These are phyloP conservation scores for Solanum rostratum DNA, from an alignment of 257 asterid genomes.

Conservation along the genomic window DNA sequence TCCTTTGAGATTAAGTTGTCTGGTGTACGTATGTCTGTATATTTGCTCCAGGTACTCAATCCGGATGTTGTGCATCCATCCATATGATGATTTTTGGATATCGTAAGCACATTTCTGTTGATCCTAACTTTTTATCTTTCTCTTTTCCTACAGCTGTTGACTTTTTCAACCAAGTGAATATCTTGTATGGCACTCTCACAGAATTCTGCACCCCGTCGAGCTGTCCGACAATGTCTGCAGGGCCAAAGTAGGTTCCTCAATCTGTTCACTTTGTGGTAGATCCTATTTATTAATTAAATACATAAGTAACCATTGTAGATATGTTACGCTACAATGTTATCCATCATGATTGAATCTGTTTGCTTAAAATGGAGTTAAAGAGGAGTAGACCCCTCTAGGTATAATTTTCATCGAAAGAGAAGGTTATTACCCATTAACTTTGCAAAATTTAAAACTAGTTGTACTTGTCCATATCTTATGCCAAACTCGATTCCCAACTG, in stretches of 20 bases:
- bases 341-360: not conserved
- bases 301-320: not conserved
- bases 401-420: not conserved
- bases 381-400: not conserved
- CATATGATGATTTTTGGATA: slow-evolving; percentile 8
- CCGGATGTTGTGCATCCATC: not conserved
- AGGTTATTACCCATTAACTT: not conserved
- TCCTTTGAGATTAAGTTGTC: not conserved
- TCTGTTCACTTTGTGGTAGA: not conserved
- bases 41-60: not conserved
- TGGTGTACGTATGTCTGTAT: not conserved
- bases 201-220: slow-evolving; percentile 80
- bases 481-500: not conserved
- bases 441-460: not conserved
- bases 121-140: not conserved
- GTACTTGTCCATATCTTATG: not conserved
- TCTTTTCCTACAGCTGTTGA: slow-evolving; percentile 54
- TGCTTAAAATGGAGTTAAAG: not conserved
- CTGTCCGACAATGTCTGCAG: slow-evolving; percentile 95
- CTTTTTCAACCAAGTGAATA: slow-evolving; percentile 91
- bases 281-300: not conserved
- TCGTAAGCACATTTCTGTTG: not conserved
- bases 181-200: slow-evolving; percentile 85
- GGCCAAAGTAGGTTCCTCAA: slow-evolving; percentile 62
- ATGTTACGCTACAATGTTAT: not conserved